phyloP scores from a whole-genome alignment of 441 rosid genomes.

The Cnidoscolus chayamansa region DNA sequence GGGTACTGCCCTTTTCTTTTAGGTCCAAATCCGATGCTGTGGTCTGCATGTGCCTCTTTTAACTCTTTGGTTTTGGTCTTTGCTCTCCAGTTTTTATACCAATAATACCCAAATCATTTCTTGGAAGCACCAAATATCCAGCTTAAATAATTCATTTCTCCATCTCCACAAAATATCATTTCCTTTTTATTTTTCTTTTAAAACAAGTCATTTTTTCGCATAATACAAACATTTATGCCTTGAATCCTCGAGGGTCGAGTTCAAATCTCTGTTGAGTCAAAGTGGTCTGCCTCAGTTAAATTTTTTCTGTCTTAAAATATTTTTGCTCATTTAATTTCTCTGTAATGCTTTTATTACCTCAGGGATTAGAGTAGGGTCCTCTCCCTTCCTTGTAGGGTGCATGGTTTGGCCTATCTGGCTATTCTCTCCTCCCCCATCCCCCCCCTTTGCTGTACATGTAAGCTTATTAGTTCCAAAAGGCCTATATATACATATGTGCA shows the following conservation, averaged over 20 bases:
- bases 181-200: conserved; percentile 11
- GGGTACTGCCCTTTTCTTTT: conserved; percentile 31
- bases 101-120: conserved; percentile 44
- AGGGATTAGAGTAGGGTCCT: conserved; percentile 36
- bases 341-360: conserved; percentile 27
- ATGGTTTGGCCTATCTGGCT: conserved; percentile 43
- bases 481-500: conserved; percentile 29
- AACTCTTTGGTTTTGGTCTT: conserved; percentile 20
- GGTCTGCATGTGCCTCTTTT: conserved; percentile 45
- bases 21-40: conserved; percentile 34
- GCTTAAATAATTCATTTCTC: conserved; percentile 19
- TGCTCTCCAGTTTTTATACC: conserved; percentile 24
- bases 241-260: conserved; percentile 38
- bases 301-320: not conserved
- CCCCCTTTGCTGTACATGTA: not conserved
- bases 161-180: conserved; percentile 22
- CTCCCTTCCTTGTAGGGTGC: conserved; percentile 30
- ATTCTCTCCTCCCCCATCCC: conserved; percentile 9
- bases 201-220: not conserved
- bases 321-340: conserved; percentile 16
- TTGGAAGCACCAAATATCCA: conserved; percentile 20
- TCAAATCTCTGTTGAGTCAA: conserved; percentile 20
- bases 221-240: conserved; percentile 46
- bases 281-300: conserved; percentile 21
- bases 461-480: conserved; percentile 15